A percentile compares a stretch with the other conserved stretches of the same genome.
These are phyloP conservation scores for Exophiala sideris DNA, from an alignment of 2,329 filamentous ascomycete species.

Conservation along the genomic window DNA sequence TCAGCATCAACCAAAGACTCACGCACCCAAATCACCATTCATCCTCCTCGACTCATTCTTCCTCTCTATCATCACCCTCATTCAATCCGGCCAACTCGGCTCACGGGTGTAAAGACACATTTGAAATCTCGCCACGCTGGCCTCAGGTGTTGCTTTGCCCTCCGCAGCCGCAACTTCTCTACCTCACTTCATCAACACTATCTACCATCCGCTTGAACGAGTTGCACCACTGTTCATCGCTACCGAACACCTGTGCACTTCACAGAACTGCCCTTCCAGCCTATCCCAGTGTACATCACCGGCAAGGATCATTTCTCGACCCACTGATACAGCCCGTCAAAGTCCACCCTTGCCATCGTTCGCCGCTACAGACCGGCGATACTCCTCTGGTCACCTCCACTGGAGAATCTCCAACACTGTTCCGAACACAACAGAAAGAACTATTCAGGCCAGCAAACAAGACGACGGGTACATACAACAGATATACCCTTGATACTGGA, in stretches of 20 bases:
- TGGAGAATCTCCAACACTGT: not conserved
- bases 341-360: not conserved
- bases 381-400: not conserved
- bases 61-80: constrained; percentile 2
- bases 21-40: constrained; percentile 3
- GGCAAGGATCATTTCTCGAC: not conserved
- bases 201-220: not conserved
- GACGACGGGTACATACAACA: not conserved
- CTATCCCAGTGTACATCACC: not conserved
- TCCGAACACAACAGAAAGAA: not conserved
- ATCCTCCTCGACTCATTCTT: constrained; percentile 2
- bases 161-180: constrained; percentile 1
- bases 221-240: constrained; percentile 8
- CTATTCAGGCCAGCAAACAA: not conserved
- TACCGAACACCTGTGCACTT: constrained; percentile 17
- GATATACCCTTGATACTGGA: not conserved
- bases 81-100: constrained; percentile 9
- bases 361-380: not conserved
- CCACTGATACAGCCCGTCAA: constrained; percentile 1
- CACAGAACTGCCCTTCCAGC: not conserved
- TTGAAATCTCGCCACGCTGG: constrained; percentile 20
- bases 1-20: constrained; percentile 5
- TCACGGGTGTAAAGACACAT: not conserved
- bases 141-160: constrained; percentile 19
- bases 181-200: constrained; percentile 6